These are phyloP conservation scores for Globomyces pollinis-pini DNA, from an alignment of 192 early-diverging fungal genomes.

Conservation along the genomic window DNA sequence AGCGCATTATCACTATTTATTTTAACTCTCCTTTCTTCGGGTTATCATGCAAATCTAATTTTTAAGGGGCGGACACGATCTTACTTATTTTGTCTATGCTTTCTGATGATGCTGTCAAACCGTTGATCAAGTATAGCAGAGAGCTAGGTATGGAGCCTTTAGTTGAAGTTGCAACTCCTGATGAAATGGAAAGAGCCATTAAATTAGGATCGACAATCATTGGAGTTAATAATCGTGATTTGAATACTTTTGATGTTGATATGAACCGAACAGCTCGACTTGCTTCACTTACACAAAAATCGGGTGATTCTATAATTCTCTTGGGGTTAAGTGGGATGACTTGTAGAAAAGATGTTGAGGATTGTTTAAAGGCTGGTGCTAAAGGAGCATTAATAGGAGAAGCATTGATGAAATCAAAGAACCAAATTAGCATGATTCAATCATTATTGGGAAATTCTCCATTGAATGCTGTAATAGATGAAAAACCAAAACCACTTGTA, in stretches of 20 bases:
- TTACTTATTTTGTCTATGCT: constrained; percentile 96
- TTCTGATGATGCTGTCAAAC: constrained; percentile 47
- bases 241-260: constrained; percentile 95
- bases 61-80: constrained; percentile 85
- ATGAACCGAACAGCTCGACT: constrained; percentile 73
- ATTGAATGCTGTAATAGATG: background rate
- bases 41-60: constrained; percentile 87
- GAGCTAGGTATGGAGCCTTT: constrained; percentile 93
- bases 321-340: constrained; percentile 90
- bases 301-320: constrained; percentile 58
- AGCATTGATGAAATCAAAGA: constrained; percentile 78
- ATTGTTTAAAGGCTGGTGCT: constrained; percentile 70
- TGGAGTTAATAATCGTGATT: constrained; percentile 97
- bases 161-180: constrained; percentile 89
- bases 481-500: constrained; percentile 42
- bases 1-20: no score
- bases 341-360: constrained; percentile 69
- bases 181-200: constrained; percentile 84
- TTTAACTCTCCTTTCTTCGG: no score
- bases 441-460: constrained; percentile 45
- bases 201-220: constrained; percentile 76
- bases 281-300: constrained; percentile 68
- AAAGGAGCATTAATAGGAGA: constrained; percentile 87
- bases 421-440: constrained; percentile 69
- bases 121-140: constrained; percentile 68